Evolutionary conservation across 2,329 filamentous ascomycete genomes (phyloP), one percentile per base, ranked within the genome.

Genomic region (Arthroderma uncinatum): DNA sequence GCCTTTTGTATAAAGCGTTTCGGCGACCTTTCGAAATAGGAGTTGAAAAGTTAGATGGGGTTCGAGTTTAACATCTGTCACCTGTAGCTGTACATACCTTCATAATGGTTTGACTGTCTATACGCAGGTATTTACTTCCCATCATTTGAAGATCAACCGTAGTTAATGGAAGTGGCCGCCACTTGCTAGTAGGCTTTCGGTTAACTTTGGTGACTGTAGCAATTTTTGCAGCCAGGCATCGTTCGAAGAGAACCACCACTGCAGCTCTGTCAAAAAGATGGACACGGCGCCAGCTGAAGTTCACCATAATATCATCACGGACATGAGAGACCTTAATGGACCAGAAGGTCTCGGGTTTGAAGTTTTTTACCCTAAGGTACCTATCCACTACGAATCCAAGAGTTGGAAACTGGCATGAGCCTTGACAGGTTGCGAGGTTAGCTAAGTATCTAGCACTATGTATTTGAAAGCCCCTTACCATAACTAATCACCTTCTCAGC

Each of bases 101-200:
- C 91, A 98, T 96, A 47, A 95, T 89, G 59, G 86, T 81, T 64
- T 95, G 87, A 74, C 91, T 91, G 61, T 85, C 89, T 84, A 98
- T 89, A n/a, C 84, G 83, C 23, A 98, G 79, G 65, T 94, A 89
- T 28, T 84, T 81, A 62, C 88, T 95, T 10, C 93, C 92, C 73
- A 91, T 92, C 73, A 97, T 98, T 68, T 98, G 93, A 19, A 98
- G 76, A 69, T 97, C 93, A 19, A 98, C 91, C 0, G 93, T 98
- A 0, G 93, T 98, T 62, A 98, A 76, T 3, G 93, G 93, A 10
- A 98, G 73, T 0, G 93, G 93, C 65, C 92, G 92, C 85, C 87
- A 96, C 72, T 95, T 96, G 66, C 85, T 90, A 0, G 91, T 95
- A 1, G 90, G 89, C 68, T 94, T 96, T 67, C 91, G 89, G 63